A percentile compares a stretch with the other conserved stretches of the same genome.
Evolutionary conservation across 495 filamentous ascomycete genomes (phyloP).

Genomic region (Podospora comata): DNA sequence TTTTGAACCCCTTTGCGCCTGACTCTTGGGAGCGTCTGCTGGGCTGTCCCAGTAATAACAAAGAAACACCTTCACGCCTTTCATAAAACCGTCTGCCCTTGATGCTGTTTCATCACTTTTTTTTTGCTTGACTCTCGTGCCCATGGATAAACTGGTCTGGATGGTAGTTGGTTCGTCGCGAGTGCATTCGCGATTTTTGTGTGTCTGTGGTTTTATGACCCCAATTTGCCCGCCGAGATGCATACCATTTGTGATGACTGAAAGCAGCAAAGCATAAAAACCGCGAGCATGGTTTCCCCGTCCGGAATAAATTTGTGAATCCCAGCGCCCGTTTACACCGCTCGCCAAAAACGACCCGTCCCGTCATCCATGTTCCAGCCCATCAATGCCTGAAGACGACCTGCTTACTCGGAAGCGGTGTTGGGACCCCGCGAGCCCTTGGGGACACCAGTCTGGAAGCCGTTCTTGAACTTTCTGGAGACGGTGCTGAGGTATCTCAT

Average conservation of each 20-base stretch:
- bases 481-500: conserved; percentile 89
- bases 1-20: conserved; percentile 4
- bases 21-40: not conserved
- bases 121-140: not conserved
- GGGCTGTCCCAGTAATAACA: not conserved
- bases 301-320: conserved; percentile 13
- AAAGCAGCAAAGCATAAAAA: conserved; percentile 27
- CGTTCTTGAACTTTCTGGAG: conserved; percentile 89
- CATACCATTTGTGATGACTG: conserved; percentile 29
- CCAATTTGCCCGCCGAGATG: conserved; percentile 15
- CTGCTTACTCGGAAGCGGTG: conserved; percentile 23
- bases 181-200: not conserved
- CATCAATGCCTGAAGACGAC: conserved; percentile 21
- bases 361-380: conserved; percentile 26
- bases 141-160: not conserved
- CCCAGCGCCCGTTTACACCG: conserved; percentile 28
- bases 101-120: not conserved
- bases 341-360: conserved; percentile 35
- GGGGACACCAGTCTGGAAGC: conserved; percentile 85
- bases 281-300: conserved; percentile 25
- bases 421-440: conserved; percentile 74
- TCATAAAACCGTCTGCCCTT: not conserved
- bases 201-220: not conserved
- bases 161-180: not conserved
- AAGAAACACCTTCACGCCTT: not conserved